Percentiles rank a stretch among this genome's conserved stretches.
These are phyloP conservation scores for Triangularia setosa DNA, from an alignment of 2,329 filamentous ascomycete genomes.

Conservation along the genomic window DNA sequence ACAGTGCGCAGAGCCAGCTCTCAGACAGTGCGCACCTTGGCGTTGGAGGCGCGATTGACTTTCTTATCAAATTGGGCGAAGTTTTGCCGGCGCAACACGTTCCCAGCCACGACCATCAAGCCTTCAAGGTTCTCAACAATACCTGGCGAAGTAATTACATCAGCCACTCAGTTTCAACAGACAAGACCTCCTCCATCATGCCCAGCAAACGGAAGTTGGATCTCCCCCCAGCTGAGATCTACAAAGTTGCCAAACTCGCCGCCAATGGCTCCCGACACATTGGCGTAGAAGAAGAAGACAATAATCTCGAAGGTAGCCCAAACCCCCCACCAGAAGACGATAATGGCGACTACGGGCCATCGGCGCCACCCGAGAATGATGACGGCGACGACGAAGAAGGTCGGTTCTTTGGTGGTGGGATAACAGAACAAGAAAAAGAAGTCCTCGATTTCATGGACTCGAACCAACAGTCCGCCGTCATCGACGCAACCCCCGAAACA, in stretches of 20 bases:
- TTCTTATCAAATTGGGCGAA: not conserved
- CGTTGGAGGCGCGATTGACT: not conserved
- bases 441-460: conserved; percentile 85
- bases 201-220: conserved; percentile 58
- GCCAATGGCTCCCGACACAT: conserved; percentile 42
- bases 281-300: conserved; percentile 42
- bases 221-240: conserved; percentile 60
- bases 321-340: conserved; percentile 44
- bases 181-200: not conserved
- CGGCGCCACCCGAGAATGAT: conserved; percentile 46
- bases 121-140: not conserved
- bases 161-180: not conserved
- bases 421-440: conserved; percentile 74
- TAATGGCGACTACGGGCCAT: conserved; percentile 44
- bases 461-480: conserved; percentile 41
- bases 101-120: conserved; percentile 6
- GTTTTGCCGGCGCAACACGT: conserved; percentile 6
- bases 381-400: conserved; percentile 77
- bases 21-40: not conserved
- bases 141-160: not conserved
- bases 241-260: conserved; percentile 57
- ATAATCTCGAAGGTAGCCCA: conserved; percentile 42
- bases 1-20: not conserved
- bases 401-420: conserved; percentile 90
- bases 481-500: conserved; percentile 56